Evolutionary conservation across 106 monocot species (phyloP), one percentile per base, ranked within the genome.

Genomic region (Posidonia australis): DNA sequence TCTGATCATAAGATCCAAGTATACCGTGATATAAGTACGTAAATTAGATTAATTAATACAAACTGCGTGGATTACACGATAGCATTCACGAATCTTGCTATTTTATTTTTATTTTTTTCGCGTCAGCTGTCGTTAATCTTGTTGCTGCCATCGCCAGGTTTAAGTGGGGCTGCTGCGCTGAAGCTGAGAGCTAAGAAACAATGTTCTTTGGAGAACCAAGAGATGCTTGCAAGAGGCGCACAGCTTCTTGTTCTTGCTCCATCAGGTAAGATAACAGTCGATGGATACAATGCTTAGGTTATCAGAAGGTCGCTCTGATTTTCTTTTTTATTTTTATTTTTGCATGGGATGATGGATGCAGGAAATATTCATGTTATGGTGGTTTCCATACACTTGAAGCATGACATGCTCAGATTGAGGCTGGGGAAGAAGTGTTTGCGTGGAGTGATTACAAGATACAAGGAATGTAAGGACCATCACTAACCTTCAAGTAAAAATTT

Each of bases 121-220:
- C n/a, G n/a, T n/a, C n/a, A n/a, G n/a, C n/a, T n/a, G n/a, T n/a
- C n/a, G n/a, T n/a, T n/a, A n/a, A n/a, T n/a, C n/a, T n/a, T n/a
- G n/a, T n/a, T n/a, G n/a, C n/a, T n/a, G n/a, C n/a, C n/a, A n/a
- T n/a, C n/a, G n/a, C n/a, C n/a, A 89, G 88, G 81, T 54, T 65
- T 85, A 45, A 79, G 84, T 70, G 89, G 89, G 62, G 82, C 77
- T 48, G 79, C 77, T 10, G 45, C 77, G 20, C 82, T 84, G 32
- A 63, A 82, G 56, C 60, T 55, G 29, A 84, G 84, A 51, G 60
- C 65, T 66, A 70, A 67, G 44, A 64, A 47, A 22, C 67, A 23
- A 6, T 44, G 29, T 66, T 10, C 25, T 67, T 58, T 51, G 24
- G 72, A 77, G 43, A 70, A 77, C 16, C 62, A 63, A 24, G 68